These are phyloP conservation scores for Backusella sp. DNA, from an alignment of 192 early-diverging fungal species.

Conservation along the genomic window DNA sequence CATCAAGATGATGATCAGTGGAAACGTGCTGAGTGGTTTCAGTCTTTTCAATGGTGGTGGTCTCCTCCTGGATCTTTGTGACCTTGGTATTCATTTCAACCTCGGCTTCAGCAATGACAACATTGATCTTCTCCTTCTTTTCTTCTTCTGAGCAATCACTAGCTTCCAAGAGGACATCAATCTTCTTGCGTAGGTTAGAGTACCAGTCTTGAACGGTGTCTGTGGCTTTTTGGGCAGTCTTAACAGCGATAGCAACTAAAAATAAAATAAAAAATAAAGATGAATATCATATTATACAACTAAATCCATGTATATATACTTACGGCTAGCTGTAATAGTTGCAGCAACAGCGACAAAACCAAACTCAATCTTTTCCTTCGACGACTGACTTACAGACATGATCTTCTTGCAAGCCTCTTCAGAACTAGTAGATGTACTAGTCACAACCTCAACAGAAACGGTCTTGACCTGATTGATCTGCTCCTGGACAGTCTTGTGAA, in stretches of 20 bases:
- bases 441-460: neutral
- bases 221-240: slow-evolving; percentile 11
- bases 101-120: slow-evolving; percentile 9
- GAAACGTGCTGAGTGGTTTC: neutral
- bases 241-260: neutral
- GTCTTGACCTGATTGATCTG: slow-evolving; percentile 15
- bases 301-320: neutral
- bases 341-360: slow-evolving; percentile 5
- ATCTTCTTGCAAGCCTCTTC: slow-evolving; percentile 2
- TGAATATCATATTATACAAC: neutral
- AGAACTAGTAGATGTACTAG: neutral
- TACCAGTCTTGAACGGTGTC: slow-evolving; percentile 16
- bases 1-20: slow-evolving; percentile 10
- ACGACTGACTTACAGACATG: neutral
- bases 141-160: slow-evolving; percentile 1
- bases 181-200: neutral
- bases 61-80: neutral
- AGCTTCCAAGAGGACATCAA: neutral
- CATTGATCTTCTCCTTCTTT: neutral
- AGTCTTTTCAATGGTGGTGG: neutral
- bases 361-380: slow-evolving; percentile 7
- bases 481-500: slow-evolving; percentile 5
- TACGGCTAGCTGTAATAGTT: neutral
- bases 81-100: slow-evolving; percentile 16
- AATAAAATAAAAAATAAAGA: neutral